Base-by-base conservation (phyloP, 176 grass and related monocot genomes). In the Cenchrus purpureus region DNA sequence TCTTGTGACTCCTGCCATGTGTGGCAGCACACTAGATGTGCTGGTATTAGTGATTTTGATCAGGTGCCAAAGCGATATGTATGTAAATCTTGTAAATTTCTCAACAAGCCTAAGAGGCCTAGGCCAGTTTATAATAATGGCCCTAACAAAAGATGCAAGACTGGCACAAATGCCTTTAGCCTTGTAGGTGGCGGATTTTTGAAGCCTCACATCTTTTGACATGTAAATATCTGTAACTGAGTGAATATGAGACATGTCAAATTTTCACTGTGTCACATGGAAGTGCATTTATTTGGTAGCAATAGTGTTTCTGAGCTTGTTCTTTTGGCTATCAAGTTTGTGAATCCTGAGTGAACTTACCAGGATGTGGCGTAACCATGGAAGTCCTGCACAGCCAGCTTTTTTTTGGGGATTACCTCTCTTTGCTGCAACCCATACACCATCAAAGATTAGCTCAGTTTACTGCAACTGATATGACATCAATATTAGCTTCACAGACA, bases 11-110 rank as follows among this genome's bases (percentile, higher is more conserved):
- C 79, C 20, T 94, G 90, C 64, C 81, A 93, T 60, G 86, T 92
- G 62, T 97, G 95, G 88, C 86, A 91, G 75, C 95, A 97, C 80
- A 92, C 92, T 32, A 92, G 90, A 79, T 97, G 95, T 62, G 80
- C 81, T 71, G 86, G 92, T 20, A 92, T 97, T 67, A 81, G 83
- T 78, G 92, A 97, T 70, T 84, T 85, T 32, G 88, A 89, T 59
- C 74, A 94, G 70, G 88, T 94, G 54, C 95, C 92, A n/a, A 67
- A 63, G 20, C 80, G 86, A 77, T 94, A 84, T 80, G 70, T 92
- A 45, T 97, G 92, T 85, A 69, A 54, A 65, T n/a, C 72, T n/a
- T 97, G 95, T 91, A 85, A 76, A 76, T 40, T 58, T 77, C 51
- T 44, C 42, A 50, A 83, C 40, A 90, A 83, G 67, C 65, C 28